phyloP scores from a whole-genome alignment of 495 filamentous ascomycete genomes.

The Tetracladium setigerum region DNA sequence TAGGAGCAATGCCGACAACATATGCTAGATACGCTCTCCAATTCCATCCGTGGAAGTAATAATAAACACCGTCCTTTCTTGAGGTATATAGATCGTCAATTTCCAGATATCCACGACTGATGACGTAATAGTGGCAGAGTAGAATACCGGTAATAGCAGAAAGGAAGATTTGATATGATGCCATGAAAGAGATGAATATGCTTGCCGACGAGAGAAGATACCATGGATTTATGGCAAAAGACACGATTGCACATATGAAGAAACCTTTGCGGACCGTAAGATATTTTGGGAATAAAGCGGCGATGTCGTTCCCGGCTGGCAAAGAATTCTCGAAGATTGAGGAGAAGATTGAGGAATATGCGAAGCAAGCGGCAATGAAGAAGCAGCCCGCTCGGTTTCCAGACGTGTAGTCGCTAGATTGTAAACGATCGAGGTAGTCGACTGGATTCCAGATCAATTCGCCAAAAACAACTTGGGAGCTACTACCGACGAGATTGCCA shows the following conservation, averaged over 20 bases:
- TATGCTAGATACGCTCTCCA: conserved; percentile 35
- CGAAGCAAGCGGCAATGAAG: conserved; percentile 34
- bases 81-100: conserved; percentile 32
- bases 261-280: conserved; percentile 41
- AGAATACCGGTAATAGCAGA: conserved; percentile 27
- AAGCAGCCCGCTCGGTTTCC: conserved; percentile 33
- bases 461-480: conserved; percentile 28
- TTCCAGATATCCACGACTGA: conserved; percentile 29
- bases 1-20: conserved; percentile 21
- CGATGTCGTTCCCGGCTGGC: conserved; percentile 35
- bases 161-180: conserved; percentile 43
- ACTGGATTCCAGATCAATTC: conserved; percentile 33
- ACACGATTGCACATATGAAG: conserved; percentile 36
- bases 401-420: conserved; percentile 24
- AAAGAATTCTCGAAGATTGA: conserved; percentile 24
- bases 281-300: conserved; percentile 37
- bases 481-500: conserved; percentile 32
- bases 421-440: conserved; percentile 25
- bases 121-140: conserved; percentile 30
- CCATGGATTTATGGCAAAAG: conserved; percentile 43
- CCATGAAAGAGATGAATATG: conserved; percentile 43
- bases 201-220: conserved; percentile 39
- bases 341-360: conserved; percentile 25
- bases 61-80: conserved; percentile 28
- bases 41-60: conserved; percentile 33